phyloP scores from a whole-genome alignment of 2,329 filamentous ascomycete genomes.

The Pyrenophora tritici-repentis region DNA sequence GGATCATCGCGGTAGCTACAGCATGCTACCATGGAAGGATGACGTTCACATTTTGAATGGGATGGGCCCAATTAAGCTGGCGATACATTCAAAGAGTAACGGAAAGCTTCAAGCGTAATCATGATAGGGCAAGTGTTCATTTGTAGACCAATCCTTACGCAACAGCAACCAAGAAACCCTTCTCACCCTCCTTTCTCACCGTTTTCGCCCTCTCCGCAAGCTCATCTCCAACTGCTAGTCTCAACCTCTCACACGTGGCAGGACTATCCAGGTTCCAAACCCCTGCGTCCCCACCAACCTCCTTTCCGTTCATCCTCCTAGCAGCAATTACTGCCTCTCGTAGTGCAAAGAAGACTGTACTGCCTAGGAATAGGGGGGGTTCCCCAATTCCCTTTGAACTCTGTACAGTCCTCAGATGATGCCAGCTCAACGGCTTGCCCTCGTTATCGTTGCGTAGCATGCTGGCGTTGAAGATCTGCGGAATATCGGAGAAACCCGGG shows the following conservation, averaged over 20 bases:
- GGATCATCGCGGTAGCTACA: too few relatives aligned
- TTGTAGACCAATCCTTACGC: constrained; percentile 11
- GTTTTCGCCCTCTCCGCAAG: constrained; percentile 75
- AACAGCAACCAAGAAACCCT: constrained; percentile 36
- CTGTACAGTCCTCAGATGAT: constrained; percentile 82
- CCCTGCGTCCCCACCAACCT: constrained; percentile 55
- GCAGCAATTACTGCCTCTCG: constrained; percentile 79
- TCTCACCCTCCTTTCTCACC: constrained; percentile 70
- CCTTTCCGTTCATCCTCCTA: constrained; percentile 55
- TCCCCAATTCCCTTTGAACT: constrained; percentile 78
- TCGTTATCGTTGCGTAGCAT: constrained; percentile 71
- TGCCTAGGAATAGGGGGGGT: constrained; percentile 77
- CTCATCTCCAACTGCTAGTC: constrained; percentile 76
- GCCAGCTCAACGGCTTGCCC: constrained; percentile 67
- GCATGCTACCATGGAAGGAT: too few relatives aligned
- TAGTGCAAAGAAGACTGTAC: constrained; percentile 83
- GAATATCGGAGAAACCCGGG: constrained; percentile 84
- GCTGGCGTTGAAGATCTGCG: constrained; percentile 80
- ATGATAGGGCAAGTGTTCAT: neutral
- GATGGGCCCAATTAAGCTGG: too few relatives aligned
- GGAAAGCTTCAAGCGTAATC: neutral
- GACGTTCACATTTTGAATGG: too few relatives aligned
- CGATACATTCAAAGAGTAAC: neutral
- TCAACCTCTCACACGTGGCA: constrained; percentile 79
- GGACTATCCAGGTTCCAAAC: constrained; percentile 70